Conservation (phyloP, 306 rosid genomes). For the Inga oerstediana region DNA sequence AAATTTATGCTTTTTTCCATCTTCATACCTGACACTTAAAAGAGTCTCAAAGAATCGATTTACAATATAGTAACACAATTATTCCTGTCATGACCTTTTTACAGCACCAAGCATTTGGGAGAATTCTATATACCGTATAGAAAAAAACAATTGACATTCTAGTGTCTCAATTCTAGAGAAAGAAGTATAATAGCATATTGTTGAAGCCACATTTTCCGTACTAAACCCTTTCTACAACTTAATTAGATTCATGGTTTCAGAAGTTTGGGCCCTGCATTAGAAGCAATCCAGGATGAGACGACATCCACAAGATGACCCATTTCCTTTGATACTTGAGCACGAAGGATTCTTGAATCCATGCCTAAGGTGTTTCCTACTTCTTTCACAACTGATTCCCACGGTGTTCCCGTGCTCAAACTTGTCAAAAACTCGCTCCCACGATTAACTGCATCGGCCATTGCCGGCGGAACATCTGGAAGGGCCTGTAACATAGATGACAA, state of each 20-base stretch:
- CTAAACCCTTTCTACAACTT: neutral
- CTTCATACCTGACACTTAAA: neutral
- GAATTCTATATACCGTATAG: neutral
- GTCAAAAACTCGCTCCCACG: conserved; percentile 87
- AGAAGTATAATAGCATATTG: neutral
- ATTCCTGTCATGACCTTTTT: neutral
- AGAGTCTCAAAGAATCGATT: neutral
- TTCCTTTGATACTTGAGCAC: conserved; percentile 74
- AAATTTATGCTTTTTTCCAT: neutral
- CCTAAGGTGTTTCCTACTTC: conserved; percentile 88
- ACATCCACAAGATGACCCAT: conserved; percentile 78
- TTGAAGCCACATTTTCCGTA: conserved; percentile 7
- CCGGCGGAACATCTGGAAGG: conserved; percentile 92
- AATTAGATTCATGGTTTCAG: conserved; percentile 46
- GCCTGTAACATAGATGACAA: conserved; percentile 57
- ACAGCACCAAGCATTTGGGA: neutral
- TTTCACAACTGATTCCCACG: conserved; percentile 93
- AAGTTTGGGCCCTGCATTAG: conserved; percentile 68
- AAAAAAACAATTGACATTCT: neutral
- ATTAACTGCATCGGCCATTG: conserved; percentile 93
- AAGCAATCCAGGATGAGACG: conserved; percentile 77
- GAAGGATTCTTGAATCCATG: conserved; percentile 67
- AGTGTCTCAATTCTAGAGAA: neutral
- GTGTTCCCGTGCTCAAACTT: conserved; percentile 77
- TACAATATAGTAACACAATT: neutral